Percentiles rank a stretch among this genome's conserved stretches.
Conservation (phyloP, 108 stramenopile genomes). For the Epithemia pelagica region DNA sequence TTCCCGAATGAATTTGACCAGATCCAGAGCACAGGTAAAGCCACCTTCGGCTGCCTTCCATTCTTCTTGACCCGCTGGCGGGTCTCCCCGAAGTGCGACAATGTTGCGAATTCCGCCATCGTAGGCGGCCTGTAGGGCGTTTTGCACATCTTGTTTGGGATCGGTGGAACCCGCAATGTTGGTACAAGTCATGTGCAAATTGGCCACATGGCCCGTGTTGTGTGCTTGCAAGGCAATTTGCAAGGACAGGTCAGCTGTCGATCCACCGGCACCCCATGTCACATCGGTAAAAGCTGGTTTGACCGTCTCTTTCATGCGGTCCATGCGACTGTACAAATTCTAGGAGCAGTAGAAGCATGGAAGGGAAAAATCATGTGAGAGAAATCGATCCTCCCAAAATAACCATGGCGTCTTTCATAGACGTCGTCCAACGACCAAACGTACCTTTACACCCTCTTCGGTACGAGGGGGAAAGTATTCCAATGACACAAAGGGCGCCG, state of each 20-base stretch:
- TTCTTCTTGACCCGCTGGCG: constrained; percentile 92
- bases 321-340: constrained; percentile 93
- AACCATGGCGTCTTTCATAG: constrained; percentile 2
- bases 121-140: constrained; percentile 72
- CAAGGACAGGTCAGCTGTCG: constrained; percentile 93
- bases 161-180: constrained; percentile 86
- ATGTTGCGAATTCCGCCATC: constrained; percentile 95
- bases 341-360: constrained; percentile 12
- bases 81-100: constrained; percentile 98
- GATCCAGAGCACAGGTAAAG: constrained; percentile 95
- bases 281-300: constrained; percentile 94
- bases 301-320: constrained; percentile 77
- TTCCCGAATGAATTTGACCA: constrained; percentile 92
- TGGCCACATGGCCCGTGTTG: constrained; percentile 85
- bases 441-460: constrained; percentile 84
- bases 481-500: constrained; percentile 77
- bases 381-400: background rate
- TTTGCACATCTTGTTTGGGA: constrained; percentile 72
- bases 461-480: constrained; percentile 99
- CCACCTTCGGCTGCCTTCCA: constrained; percentile 96
- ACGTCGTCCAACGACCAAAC: constrained; percentile 2
- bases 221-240: constrained; percentile 82
- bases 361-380: background rate
- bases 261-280: constrained; percentile 99
- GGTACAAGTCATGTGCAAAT: constrained; percentile 99